A percentile compares a stretch with the other conserved stretches of the same genome.
Evolutionary conservation across 495 filamentous ascomycete species (phyloP).

Genomic region (Sordaria brevicollis): DNA sequence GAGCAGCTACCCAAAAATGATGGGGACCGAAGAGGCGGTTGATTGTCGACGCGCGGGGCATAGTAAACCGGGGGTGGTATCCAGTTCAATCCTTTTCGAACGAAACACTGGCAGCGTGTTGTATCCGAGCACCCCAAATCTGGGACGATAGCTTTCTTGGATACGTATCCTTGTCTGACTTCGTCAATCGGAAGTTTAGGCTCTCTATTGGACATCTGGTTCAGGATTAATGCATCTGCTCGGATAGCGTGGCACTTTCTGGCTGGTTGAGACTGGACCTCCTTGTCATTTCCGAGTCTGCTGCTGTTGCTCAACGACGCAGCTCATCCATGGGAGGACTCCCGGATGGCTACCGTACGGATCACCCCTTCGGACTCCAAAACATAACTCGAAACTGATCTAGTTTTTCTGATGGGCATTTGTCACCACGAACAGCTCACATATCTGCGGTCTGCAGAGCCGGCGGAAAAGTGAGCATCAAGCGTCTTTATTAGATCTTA

Average conservation of each 20-base stretch:
- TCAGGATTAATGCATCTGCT: constrained; percentile 13
- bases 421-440: not conserved
- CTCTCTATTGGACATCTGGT: constrained; percentile 17
- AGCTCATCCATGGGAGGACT: not conserved
- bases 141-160: constrained; percentile 15
- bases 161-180: constrained; percentile 10
- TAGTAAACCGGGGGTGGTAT: not conserved
- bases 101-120: not conserved
- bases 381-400: not conserved
- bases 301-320: not conserved
- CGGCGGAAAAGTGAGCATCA: not conserved
- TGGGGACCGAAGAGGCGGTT: constrained; percentile 45
- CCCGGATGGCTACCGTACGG: not conserved
- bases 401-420: not conserved
- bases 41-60: constrained; percentile 4
- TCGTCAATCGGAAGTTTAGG: constrained; percentile 4
- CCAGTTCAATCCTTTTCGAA: not conserved
- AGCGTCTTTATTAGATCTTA: not conserved
- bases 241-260: constrained; percentile 1
- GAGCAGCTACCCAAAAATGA: constrained; percentile 41
- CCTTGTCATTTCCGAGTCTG: not conserved
- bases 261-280: not conserved
- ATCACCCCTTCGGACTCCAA: not conserved
- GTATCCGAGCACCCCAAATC: not conserved
- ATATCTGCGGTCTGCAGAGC: not conserved